These are phyloP conservation scores for Backusella tarrabulga DNA, from an alignment of 192 early-diverging fungal species.

Conservation along the genomic window DNA sequence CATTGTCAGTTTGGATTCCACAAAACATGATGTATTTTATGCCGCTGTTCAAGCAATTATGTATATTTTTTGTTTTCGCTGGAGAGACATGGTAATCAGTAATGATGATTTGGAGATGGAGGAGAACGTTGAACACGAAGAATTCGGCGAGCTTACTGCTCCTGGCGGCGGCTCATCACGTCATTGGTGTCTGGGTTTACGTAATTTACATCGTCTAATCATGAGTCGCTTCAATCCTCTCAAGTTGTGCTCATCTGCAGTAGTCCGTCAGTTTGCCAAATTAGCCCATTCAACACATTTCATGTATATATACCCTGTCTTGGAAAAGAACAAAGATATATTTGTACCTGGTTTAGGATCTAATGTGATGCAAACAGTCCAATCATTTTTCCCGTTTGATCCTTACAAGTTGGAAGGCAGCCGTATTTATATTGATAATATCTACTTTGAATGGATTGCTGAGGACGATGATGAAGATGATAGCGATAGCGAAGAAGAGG, in stretches of 20 bases:
- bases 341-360: slow-evolving; percentile 27
- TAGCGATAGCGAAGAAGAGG: slow-evolving; percentile 32
- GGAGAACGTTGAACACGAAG: slow-evolving; percentile 12
- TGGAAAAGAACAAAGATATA: slow-evolving; percentile 62
- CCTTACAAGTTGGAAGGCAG: slow-evolving; percentile 77
- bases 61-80: slow-evolving; percentile 94
- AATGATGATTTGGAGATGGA: slow-evolving; percentile 28
- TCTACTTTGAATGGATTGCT: slow-evolving; percentile 82
- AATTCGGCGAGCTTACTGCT: slow-evolving; percentile 6
- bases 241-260: slow-evolving; percentile 69
- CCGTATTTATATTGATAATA: slow-evolving; percentile 59
- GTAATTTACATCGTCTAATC: slow-evolving; percentile 71
- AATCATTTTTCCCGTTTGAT: slow-evolving; percentile 93
- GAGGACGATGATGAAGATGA: slow-evolving; percentile 52
- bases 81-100: slow-evolving; percentile 68
- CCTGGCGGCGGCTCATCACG: slow-evolving; percentile 13
- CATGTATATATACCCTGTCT: slow-evolving; percentile 79
- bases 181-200: slow-evolving; percentile 61
- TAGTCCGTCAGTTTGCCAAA: slow-evolving; percentile 85
- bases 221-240: slow-evolving; percentile 78
- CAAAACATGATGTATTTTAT: slow-evolving; percentile 81
- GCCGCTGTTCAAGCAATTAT: slow-evolving; percentile 82
- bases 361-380: slow-evolving; percentile 32
- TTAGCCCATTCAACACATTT: slow-evolving; percentile 76
- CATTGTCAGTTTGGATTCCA: slow-evolving; percentile 44